Percentiles rank a stretch among this genome's conserved stretches.
Conservation (phyloP, 2,329 filamentous ascomycete species). For the Sphaceloma murrayae region DNA sequence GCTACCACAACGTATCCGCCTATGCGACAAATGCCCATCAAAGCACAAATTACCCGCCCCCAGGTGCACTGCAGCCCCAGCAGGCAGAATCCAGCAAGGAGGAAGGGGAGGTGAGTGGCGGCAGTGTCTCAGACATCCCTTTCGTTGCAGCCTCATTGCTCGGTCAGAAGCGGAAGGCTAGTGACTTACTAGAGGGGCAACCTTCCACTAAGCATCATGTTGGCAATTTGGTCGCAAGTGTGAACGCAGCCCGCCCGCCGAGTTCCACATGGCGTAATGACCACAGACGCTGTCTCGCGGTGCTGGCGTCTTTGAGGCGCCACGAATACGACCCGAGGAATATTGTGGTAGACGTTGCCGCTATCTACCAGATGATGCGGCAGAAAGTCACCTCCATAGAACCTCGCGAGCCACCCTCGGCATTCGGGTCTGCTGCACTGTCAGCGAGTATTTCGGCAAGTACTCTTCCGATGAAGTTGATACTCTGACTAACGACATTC, state of each 20-base stretch:
- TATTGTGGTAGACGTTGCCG: too few relatives aligned
- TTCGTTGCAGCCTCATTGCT: background rate
- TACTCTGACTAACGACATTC: too few relatives aligned
- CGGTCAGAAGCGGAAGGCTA: constrained; percentile 14
- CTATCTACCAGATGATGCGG: too few relatives aligned
- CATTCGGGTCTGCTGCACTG: too few relatives aligned
- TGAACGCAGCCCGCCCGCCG: background rate
- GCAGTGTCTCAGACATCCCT: constrained; percentile 27
- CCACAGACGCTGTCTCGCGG: background rate
- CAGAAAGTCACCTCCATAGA: too few relatives aligned
- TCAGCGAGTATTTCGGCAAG: too few relatives aligned
- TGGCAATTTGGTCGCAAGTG: background rate
- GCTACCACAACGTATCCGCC: too few relatives aligned
- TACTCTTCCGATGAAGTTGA: too few relatives aligned
- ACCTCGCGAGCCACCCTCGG: too few relatives aligned
- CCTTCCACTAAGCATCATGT: constrained; percentile 16
- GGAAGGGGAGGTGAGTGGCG: constrained; percentile 19
- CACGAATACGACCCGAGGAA: too few relatives aligned
- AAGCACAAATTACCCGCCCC: background rate
- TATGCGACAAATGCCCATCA: background rate
- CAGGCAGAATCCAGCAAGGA: constrained; percentile 2
- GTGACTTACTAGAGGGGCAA: background rate
- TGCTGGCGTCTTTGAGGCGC: constrained; percentile 13
- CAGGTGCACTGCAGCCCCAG: background rate
- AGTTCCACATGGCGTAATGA: too few relatives aligned